Percentiles rank a stretch among this genome's conserved stretches.
Conservation (phyloP, 2,329 filamentous ascomycete species). For the Scolecobasidium constrictum region DNA sequence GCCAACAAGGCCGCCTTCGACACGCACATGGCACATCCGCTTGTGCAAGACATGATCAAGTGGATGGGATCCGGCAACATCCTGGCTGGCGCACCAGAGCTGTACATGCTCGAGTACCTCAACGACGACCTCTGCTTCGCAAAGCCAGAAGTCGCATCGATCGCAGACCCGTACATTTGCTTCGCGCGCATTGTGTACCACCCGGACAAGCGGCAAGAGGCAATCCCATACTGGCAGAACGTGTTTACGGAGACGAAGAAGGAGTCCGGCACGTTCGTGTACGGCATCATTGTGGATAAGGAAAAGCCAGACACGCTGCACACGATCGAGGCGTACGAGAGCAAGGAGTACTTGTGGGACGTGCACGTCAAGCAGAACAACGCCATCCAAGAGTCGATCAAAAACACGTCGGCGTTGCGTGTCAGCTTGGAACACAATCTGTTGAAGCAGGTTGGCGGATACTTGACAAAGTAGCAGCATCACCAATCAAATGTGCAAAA, state of each 20-base stretch:
- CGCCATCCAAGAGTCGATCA: constrained; percentile 15
- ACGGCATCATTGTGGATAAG: constrained; percentile 14
- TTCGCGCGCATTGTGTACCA: constrained; percentile 16
- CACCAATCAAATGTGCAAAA: too few relatives aligned
- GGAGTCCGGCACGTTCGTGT: constrained; percentile 15
- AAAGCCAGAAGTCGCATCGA: constrained; percentile 10
- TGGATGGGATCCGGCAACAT: constrained; percentile 11
- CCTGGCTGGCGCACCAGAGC: constrained; percentile 10
- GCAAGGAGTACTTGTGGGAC: constrained; percentile 15
- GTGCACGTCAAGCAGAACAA: constrained; percentile 16
- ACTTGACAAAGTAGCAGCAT: too few relatives aligned
- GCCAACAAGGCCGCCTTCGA: constrained; percentile 15
- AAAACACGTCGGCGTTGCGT: constrained; percentile 13
- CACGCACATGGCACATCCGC: constrained; percentile 13
- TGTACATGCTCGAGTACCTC: constrained; percentile 12
- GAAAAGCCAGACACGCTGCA: constrained; percentile 13
- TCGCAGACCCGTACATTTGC: constrained; percentile 14
- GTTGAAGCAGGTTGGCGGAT: constrained; percentile 13
- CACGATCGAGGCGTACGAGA: constrained; percentile 16
- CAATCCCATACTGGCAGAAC: constrained; percentile 15
- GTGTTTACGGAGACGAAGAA: constrained; percentile 15
- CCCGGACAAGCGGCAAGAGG: constrained; percentile 13
- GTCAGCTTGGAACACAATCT: constrained; percentile 11
- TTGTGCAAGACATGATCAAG: constrained; percentile 12
- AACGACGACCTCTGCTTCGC: constrained; percentile 12